phyloP scores from a whole-genome alignment of 441 rosid species.

The Populus tomentosa region DNA sequence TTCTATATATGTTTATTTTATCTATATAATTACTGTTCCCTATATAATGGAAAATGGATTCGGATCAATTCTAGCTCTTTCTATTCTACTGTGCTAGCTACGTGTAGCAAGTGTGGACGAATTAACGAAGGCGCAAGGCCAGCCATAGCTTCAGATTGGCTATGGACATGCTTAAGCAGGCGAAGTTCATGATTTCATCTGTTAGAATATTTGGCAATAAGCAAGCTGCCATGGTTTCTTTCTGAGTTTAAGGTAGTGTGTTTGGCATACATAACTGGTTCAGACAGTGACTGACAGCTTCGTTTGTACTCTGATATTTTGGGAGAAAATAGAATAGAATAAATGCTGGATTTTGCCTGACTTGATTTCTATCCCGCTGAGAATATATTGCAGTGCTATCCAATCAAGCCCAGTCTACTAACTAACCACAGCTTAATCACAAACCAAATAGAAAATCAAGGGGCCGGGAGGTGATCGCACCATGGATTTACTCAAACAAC shows the following conservation, averaged over 20 bases:
- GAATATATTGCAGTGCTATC: too few species aligned
- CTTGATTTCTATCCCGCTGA: background rate
- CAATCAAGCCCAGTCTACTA: too few species aligned
- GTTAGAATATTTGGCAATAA: background rate
- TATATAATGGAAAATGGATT: background rate
- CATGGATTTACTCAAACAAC: background rate
- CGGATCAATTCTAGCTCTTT: background rate
- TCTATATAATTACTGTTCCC: background rate
- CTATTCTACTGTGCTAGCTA: background rate
- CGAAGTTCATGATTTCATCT: background rate
- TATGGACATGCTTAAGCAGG: background rate
- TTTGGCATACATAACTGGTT: background rate
- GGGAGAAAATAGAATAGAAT: background rate
- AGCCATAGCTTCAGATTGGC: background rate
- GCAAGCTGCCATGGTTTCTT: background rate
- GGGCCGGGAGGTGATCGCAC: background rate
- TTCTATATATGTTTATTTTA: background rate
- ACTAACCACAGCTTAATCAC: too few species aligned
- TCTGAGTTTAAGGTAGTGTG: background rate
- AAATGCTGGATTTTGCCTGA: background rate
- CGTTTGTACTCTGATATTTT: background rate
- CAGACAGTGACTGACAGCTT: background rate
- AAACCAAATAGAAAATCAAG: background rate
- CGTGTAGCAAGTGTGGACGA: background rate
- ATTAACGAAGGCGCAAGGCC: background rate